A percentile compares a stretch with the other conserved stretches of the same genome.
These are phyloP conservation scores for Populus euphratica DNA, from an alignment of 345 rosid genomes.

Conservation along the genomic window DNA sequence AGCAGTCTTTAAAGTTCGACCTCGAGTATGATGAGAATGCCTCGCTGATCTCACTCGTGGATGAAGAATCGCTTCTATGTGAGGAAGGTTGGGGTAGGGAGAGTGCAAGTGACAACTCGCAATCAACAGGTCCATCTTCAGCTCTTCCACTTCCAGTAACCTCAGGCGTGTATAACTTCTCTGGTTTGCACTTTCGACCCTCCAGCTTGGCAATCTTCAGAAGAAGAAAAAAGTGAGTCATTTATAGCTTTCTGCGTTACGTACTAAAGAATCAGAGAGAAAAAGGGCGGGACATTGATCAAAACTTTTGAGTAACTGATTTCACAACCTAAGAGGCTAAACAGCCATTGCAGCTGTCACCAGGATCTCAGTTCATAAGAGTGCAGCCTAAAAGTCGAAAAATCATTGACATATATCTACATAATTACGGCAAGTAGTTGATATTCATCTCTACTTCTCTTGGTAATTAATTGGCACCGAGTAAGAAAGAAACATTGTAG, in stretches of 20 bases:
- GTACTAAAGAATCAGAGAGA: background rate
- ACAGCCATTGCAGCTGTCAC: background rate
- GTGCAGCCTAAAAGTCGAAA: background rate
- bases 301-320: background rate
- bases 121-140: constrained; percentile 18
- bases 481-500: background rate
- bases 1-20: constrained; percentile 39
- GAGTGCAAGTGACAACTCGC: constrained; percentile 52
- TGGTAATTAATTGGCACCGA: background rate
- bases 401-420: background rate
- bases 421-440: background rate
- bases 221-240: background rate
- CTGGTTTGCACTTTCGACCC: constrained; percentile 4
- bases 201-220: constrained; percentile 34
- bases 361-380: background rate
- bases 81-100: constrained; percentile 42
- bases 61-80: constrained; percentile 46
- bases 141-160: background rate
- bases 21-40: constrained; percentile 47
- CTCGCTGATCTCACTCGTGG: constrained; percentile 66
- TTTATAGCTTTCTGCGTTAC: background rate
- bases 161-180: background rate
- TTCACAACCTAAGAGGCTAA: background rate
- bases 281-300: background rate
- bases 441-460: background rate